These are phyloP conservation scores for Logfia minima DNA, from an alignment of 129 eudicot species.

Conservation along the genomic window DNA sequence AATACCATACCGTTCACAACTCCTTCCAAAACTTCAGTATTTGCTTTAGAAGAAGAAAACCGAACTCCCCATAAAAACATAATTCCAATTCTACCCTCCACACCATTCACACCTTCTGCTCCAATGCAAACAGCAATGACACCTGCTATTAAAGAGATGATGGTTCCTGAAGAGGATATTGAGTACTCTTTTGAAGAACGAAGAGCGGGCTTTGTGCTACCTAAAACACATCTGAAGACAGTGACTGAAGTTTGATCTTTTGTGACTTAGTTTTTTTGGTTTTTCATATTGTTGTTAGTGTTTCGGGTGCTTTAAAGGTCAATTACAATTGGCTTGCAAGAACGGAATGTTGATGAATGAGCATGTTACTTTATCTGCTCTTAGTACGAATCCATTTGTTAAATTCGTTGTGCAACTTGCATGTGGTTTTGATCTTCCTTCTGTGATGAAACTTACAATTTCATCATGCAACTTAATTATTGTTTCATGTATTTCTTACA, in stretches of 20 bases:
- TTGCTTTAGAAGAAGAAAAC: slow-evolving; percentile 57
- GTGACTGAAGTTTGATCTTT: slow-evolving; percentile 37
- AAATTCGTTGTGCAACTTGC: not conserved
- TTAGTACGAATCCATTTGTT: slow-evolving; percentile 6
- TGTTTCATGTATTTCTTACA: too few species aligned
- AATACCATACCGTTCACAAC: slow-evolving; percentile 41
- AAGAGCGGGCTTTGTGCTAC: slow-evolving; percentile 80
- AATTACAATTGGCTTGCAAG: slow-evolving; percentile 52
- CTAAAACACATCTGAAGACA: slow-evolving; percentile 35
- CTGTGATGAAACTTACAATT: not conserved
- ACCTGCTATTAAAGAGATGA: slow-evolving; percentile 44
- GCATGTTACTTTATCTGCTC: slow-evolving; percentile 6
- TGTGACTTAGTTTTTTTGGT: not conserved
- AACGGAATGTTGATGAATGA: slow-evolving; percentile 1
- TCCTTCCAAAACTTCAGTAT: slow-evolving; percentile 47
- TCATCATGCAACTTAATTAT: not conserved
- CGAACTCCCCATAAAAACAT: slow-evolving; percentile 39
- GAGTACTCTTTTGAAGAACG: slow-evolving; percentile 89
- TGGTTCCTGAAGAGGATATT: slow-evolving; percentile 48
- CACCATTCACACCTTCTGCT: slow-evolving; percentile 53
- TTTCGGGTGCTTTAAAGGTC: slow-evolving; percentile 31
- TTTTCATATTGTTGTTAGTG: not conserved
- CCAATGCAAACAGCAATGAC: slow-evolving; percentile 73
- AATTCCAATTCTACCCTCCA: slow-evolving; percentile 39
- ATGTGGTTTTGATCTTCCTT: not conserved